Percentiles rank a stretch among this genome's conserved stretches.
phyloP scores from a whole-genome alignment of 805 yeast species.

The Wickerhamiella nectarea region DNA sequence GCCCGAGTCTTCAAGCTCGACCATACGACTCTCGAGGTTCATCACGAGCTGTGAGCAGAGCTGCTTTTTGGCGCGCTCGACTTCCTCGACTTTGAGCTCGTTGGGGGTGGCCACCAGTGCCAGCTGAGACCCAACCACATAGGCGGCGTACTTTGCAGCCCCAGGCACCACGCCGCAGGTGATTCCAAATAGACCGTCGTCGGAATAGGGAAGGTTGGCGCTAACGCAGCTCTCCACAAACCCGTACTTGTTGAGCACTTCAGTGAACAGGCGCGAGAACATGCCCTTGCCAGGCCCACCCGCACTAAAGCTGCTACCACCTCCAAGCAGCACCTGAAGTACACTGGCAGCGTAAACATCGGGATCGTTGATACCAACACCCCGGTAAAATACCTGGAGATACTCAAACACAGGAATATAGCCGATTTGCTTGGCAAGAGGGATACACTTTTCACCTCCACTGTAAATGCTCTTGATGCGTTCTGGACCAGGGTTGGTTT shows the following conservation, averaged over 20 bases:
- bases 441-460: constrained; percentile 44
- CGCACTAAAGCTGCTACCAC: constrained; percentile 95
- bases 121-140: constrained; percentile 57
- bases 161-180: constrained; percentile 73
- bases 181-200: constrained; percentile 84
- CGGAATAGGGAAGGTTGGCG: constrained; percentile 80
- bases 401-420: constrained; percentile 70
- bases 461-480: constrained; percentile 36
- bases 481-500: constrained; percentile 15
- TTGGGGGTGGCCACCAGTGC: constrained; percentile 40
- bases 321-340: constrained; percentile 80
- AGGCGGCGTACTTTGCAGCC: constrained; percentile 73
- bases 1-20: constrained; percentile 91
- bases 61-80: constrained; percentile 83
- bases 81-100: constrained; percentile 57
- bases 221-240: constrained; percentile 79
- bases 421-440: constrained; percentile 44
- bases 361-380: constrained; percentile 65
- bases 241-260: constrained; percentile 81
- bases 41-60: constrained; percentile 73
- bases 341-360: constrained; percentile 87
- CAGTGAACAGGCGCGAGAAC: constrained; percentile 87
- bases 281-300: constrained; percentile 99
- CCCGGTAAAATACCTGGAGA: constrained; percentile 77
- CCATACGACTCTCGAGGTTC: constrained; percentile 86